These are phyloP conservation scores for Pythium dissotocum DNA, from an alignment of 352 stramenopile species.

Conservation along the genomic window DNA sequence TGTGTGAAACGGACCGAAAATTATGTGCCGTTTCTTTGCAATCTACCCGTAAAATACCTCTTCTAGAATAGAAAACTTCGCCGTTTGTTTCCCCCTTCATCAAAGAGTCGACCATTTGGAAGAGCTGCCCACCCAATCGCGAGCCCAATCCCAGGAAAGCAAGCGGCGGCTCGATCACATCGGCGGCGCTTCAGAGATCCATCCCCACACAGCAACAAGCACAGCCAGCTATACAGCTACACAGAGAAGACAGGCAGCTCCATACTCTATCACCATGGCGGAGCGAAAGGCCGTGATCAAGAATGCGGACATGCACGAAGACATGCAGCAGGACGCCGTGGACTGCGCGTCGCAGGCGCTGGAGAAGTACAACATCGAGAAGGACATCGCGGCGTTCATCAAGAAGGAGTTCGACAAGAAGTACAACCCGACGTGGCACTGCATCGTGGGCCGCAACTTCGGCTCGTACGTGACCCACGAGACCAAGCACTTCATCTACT, in stretches of 20 bases:
- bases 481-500: slow-evolving; percentile 95
- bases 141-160: neutral
- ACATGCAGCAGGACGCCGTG: slow-evolving; percentile 99
- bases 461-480: slow-evolving; percentile 94
- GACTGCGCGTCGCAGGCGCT: slow-evolving; percentile 98
- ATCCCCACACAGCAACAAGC: neutral
- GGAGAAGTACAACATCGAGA: slow-evolving; percentile 99
- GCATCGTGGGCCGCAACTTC: slow-evolving; percentile 95
- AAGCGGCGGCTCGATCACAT: neutral
- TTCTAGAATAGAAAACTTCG: slow-evolving; percentile 17
- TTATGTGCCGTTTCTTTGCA: neutral
- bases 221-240: neutral
- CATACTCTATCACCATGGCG: slow-evolving; percentile 51
- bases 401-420: slow-evolving; percentile 95
- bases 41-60: slow-evolving; percentile 4
- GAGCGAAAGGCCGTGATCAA: slow-evolving; percentile 99
- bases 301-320: slow-evolving; percentile 99
- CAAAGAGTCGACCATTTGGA: slow-evolving; percentile 4
- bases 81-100: neutral
- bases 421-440: slow-evolving; percentile 94
- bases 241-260: neutral
- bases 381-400: slow-evolving; percentile 93
- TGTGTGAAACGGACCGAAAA: neutral
- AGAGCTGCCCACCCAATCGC: no score
- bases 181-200: neutral